Evolutionary conservation across 2,329 filamentous ascomycete species (phyloP), one percentile per base, ranked within the genome.

Genomic region (Fusarium verticillioides): DNA sequence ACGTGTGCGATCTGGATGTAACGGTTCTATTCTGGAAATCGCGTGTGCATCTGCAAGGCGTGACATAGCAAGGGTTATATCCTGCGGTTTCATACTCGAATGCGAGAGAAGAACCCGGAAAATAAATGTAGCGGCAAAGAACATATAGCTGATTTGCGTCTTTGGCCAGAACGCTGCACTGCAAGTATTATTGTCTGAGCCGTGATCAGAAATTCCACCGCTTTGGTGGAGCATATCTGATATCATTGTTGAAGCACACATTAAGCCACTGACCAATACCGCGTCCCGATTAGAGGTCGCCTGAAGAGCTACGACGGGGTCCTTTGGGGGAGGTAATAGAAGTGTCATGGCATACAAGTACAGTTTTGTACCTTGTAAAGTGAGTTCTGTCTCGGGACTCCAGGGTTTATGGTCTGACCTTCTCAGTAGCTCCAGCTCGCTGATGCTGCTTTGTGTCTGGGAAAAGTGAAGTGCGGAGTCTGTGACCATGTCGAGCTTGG

Each of bases 151-250:
- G 13, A 53, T 53, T 3, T 12, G 23, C 2, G 50, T 53, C 18
- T 53, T 53, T 53, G 50, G 50, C 50, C 34, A 53, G 10, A 53
- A 53, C 1, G 34, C 34, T 37, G 11, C 9, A 37, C 2, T 28
- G 23, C 23, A 28, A 0, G 7, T 16, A 26, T 7, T 16, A 3
- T 28, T 16, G 4, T n/a, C 13, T 8, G 12, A 5, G 9, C 1
- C 13, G 37, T 36, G 18, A 16, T 7, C 15, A 6, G 7, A 5
- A 10, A n/a, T 9, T 2, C 37, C 19, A 12, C 9, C 9, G 23
- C 21, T 4, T 28, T 36, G 50, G 0, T 21, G 23, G 12, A 53
- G 50, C 2, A 21, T 19, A 5, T n/a, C 23, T 12, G 34, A 21
- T 53, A 53, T 53, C 50, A 53, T 28, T 7, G 19, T 37, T 7